phyloP scores from a whole-genome alignment of 371 early-diverging fungal genomes.

The Mortierella sp. region DNA sequence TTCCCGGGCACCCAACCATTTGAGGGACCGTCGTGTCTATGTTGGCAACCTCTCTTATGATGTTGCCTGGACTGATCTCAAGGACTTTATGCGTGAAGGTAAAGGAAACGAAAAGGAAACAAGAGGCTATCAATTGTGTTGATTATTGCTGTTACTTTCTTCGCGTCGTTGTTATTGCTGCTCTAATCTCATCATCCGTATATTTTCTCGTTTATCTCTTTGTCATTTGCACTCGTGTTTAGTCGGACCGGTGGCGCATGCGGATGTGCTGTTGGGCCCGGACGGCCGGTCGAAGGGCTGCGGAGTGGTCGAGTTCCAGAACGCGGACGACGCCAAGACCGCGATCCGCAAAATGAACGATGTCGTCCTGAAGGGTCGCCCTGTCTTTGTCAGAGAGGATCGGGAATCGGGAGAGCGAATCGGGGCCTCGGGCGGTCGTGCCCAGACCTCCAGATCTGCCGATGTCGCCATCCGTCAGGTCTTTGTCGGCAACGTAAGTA shows the following conservation, averaged over 20 bases:
- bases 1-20: not conserved
- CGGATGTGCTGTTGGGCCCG: conserved; percentile 41
- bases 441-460: not conserved
- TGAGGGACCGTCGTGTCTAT: conserved; percentile 68
- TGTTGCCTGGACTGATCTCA: conserved; percentile 72
- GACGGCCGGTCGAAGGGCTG: conserved; percentile 60
- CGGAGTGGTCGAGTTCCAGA: conserved; percentile 84
- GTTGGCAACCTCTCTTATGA: conserved; percentile 78
- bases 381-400: conserved; percentile 85
- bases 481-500: conserved; percentile 76
- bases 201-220: conserved; percentile 4
- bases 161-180: not conserved
- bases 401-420: conserved; percentile 67
- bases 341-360: conserved; percentile 84
- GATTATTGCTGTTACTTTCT: not conserved
- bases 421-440: conserved; percentile 61
- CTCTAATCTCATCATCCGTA: not conserved
- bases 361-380: conserved; percentile 81
- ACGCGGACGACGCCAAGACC: conserved; percentile 82
- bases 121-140: not conserved
- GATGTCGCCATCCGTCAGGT: conserved; percentile 65
- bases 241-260: conserved; percentile 57
- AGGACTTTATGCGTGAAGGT: conserved; percentile 88
- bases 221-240: conserved; percentile 5
- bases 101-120: not conserved